A percentile compares a stretch with the other conserved stretches of the same genome.
phyloP scores from a whole-genome alignment of 169 alveolate species.

The Plasmodium vivax region DNA sequence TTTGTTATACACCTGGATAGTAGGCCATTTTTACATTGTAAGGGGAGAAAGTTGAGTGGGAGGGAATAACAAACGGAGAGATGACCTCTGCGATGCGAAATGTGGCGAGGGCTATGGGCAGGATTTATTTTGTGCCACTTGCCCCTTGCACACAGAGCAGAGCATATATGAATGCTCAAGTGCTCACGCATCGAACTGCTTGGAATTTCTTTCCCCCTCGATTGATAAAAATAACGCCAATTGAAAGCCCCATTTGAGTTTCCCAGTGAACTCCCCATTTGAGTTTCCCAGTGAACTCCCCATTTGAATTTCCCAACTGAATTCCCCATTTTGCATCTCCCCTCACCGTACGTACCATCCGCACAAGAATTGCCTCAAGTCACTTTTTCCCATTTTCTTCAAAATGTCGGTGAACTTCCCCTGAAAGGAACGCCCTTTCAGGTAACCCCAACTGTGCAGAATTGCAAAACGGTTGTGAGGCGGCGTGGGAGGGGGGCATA shows the following conservation, averaged over 20 bases:
- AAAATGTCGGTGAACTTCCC: background rate
- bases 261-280: background rate
- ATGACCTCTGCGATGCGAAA: background rate
- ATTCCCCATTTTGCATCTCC: background rate
- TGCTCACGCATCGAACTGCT: background rate
- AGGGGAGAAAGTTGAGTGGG: background rate
- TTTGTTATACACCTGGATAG: background rate
- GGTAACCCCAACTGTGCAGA: background rate
- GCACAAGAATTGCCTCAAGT: background rate
- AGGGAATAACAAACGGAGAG: background rate
- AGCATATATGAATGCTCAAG: background rate
- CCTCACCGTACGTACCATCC: background rate
- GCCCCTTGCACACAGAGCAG: background rate
- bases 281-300: background rate
- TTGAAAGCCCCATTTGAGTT: no score
- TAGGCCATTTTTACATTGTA: background rate
- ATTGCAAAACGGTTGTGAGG: background rate
- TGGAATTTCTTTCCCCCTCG: background rate
- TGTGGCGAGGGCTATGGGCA: background rate
- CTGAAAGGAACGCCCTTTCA: background rate
- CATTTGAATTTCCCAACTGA: background rate
- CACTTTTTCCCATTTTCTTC: background rate
- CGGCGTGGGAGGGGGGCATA: background rate
- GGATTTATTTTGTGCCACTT: background rate
- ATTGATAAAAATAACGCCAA: background rate